A percentile compares a stretch with the other conserved stretches of the same genome.
Evolutionary conservation across 306 rosid species (phyloP).

Genomic region (Corylus avellana): DNA sequence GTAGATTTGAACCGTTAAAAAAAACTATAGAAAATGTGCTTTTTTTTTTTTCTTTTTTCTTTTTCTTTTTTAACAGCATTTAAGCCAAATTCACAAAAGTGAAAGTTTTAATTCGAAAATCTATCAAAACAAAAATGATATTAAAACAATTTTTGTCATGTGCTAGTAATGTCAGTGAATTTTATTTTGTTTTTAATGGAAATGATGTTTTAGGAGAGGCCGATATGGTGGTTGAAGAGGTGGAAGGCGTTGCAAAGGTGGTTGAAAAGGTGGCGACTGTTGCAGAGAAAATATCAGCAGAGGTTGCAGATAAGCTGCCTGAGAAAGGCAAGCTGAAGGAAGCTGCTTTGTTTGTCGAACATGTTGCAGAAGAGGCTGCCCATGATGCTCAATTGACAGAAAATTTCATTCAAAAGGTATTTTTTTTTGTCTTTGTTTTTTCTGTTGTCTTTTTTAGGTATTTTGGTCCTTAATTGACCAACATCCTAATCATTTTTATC

Average conservation of each 20-base stretch:
- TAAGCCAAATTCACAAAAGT: too few species aligned
- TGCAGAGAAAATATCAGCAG: slow-evolving; percentile 50
- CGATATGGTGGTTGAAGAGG: slow-evolving; percentile 54
- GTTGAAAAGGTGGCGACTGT: slow-evolving; percentile 50
- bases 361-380: slow-evolving; percentile 42
- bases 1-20: too few species aligned
- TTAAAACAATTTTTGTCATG: neutral
- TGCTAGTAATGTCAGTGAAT: neutral
- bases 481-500: too few species aligned
- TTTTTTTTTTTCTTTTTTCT: too few species aligned
- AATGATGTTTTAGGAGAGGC: slow-evolving; percentile 40
- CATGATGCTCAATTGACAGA: slow-evolving; percentile 57
- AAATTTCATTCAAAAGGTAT: slow-evolving; percentile 62
- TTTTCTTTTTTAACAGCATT: too few species aligned
- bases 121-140: too few species aligned
- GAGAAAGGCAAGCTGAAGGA: slow-evolving; percentile 41
- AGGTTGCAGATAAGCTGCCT: slow-evolving; percentile 50
- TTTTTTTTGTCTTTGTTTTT: neutral
- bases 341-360: slow-evolving; percentile 46
- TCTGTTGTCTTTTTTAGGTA: too few species aligned
- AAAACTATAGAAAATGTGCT: too few species aligned
- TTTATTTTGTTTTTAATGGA: neutral
- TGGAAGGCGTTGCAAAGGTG: slow-evolving; percentile 44
- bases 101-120: too few species aligned
- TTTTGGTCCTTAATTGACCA: too few species aligned